Base-by-base conservation (phyloP, 78 protist species). In the Dictyostelium intermedium region DNA sequence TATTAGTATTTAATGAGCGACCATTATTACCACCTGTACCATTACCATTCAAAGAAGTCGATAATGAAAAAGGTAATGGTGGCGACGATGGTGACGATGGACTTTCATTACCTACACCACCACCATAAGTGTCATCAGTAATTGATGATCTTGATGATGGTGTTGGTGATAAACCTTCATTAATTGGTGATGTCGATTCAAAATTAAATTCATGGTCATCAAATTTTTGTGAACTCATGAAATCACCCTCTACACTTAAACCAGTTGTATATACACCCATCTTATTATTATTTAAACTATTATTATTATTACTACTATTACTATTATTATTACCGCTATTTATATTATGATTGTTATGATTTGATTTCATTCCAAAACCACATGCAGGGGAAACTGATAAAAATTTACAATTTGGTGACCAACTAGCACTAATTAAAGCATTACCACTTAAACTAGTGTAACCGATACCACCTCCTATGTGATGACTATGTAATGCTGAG, bases 351-450 rank as follows among this genome's bases (percentile, higher is more conserved):
- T 20, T 5, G 9, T 56, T 50, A 16, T 50, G 61, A 16, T 50
- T 56, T 16, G 66, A 56, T 20, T 56, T 56, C 66, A 56, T 56
- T 56, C 66, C 66, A 20, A 56, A 56, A 66, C 74, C 35, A 66
- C 37, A n/a, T 27, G 39, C 60, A 3, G 83, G 47, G 56, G 93
- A 87, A 6, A 80, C 27, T 9, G 94, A 63, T 35, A 89, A 74
- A 74, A 89, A 89, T 70, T 80, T 89, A 56, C 87, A 74, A 66
- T 79, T 56, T n/a, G 94, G 94, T 34, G 94, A 89, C 94, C 94
- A 89, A 69, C 94, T 89, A 11, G 50, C 32, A 10, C 85, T 78
- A 18, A 87, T 53, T 10, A 80, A n/a, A 23, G 34, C 47, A 37
- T 32, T 32, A 66, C 35, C 50, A 74, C 81, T 34, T 18, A 37